Conservation (phyloP, 2,329 filamentous ascomycete species). For the Sporothrix inflata region DNA sequence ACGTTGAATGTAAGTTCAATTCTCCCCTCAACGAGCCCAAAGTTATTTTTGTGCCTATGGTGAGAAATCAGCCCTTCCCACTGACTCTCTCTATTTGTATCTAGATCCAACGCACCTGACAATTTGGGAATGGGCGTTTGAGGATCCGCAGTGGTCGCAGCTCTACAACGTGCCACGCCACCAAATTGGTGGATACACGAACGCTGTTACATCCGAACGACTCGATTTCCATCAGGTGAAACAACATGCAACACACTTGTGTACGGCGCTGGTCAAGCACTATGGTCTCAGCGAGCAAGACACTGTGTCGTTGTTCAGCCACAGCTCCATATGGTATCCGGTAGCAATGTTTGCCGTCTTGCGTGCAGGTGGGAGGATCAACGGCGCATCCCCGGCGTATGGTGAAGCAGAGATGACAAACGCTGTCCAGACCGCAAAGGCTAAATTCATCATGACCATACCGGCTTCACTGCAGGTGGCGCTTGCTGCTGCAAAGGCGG, state of each 20-base stretch:
- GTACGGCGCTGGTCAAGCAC: neutral
- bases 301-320: conserved; percentile 12
- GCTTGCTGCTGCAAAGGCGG: neutral
- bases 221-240: neutral
- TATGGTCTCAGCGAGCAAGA: conserved; percentile 1
- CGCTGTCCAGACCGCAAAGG: conserved; percentile 59
- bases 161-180: neutral
- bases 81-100: neutral
- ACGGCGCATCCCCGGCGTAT: conserved; percentile 63
- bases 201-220: neutral
- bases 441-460: conserved; percentile 62
- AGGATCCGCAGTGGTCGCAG: neutral
- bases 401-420: conserved; percentile 67
- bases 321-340: conserved; percentile 30
- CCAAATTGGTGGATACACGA: neutral
- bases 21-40: too few species aligned
- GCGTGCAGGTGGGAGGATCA: conserved; percentile 54
- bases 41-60: too few species aligned
- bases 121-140: neutral
- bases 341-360: conserved; percentile 31
- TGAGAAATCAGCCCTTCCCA: too few species aligned
- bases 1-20: neutral
- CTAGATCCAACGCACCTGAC: neutral
- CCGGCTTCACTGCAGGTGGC: conserved; percentile 40
- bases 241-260: neutral